A percentile compares a stretch with the other conserved stretches of the same genome.
These are phyloP conservation scores for Amauroascus niger DNA, from an alignment of 2,329 filamentous ascomycete species.

Conservation along the genomic window DNA sequence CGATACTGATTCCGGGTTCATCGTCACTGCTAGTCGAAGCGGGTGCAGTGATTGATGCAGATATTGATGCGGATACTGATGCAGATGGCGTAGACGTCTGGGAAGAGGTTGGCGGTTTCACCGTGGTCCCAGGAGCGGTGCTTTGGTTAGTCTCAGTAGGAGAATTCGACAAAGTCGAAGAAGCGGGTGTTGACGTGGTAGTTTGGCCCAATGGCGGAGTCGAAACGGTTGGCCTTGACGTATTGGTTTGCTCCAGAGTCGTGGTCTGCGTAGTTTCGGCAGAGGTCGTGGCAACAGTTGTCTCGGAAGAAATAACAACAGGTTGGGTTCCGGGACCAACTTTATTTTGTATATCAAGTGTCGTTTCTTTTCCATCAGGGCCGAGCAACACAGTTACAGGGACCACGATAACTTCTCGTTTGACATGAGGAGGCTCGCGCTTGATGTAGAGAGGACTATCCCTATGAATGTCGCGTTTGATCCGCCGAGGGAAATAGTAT, in stretches of 20 bases:
- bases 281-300: neutral
- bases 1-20: conserved; percentile 5
- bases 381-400: conserved; percentile 14
- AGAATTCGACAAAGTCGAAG: neutral
- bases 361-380: conserved; percentile 11
- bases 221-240: neutral
- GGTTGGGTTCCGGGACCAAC: neutral
- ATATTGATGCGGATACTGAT: no score
- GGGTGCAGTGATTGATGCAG: neutral
- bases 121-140: neutral
- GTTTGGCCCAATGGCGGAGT: neutral
- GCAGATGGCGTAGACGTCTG: neutral
- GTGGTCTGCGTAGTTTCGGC: neutral
- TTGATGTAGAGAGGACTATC: conserved; percentile 8
- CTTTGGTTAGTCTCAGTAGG: neutral
- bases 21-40: neutral
- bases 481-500: conserved; percentile 28
- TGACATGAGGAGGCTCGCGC: neutral
- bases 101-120: neutral
- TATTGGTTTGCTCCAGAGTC: neutral
- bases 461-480: conserved; percentile 20
- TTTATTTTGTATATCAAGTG: neutral
- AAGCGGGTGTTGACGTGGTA: neutral
- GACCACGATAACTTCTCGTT: conserved; percentile 14
- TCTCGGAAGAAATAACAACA: neutral